These are phyloP conservation scores for Kluyveromyces marxianus DNA, from an alignment of 1,139 yeast genomes.

Conservation along the genomic window DNA sequence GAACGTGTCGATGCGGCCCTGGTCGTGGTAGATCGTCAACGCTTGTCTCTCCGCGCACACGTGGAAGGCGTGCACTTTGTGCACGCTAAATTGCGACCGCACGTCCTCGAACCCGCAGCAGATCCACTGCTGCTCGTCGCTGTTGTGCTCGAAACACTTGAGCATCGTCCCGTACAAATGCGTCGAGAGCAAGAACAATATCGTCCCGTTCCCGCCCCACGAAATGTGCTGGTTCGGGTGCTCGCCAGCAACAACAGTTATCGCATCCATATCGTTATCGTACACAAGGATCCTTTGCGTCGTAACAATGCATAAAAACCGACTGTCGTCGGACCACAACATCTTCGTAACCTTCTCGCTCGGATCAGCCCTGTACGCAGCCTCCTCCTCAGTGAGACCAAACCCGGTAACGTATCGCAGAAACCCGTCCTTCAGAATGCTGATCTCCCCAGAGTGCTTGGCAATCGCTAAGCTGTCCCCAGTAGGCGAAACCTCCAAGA, in stretches of 20 bases:
- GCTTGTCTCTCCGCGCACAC: background rate
- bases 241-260: slow-evolving; percentile 8
- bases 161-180: slow-evolving; percentile 22
- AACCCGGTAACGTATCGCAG: slow-evolving; percentile 1
- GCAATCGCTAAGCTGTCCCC: background rate
- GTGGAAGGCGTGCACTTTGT: slow-evolving; percentile 8
- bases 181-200: slow-evolving; percentile 15
- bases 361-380: background rate
- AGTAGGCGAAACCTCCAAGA: background rate
- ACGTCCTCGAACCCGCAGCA: slow-evolving; percentile 21
- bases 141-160: slow-evolving; percentile 14
- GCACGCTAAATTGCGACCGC: slow-evolving; percentile 18
- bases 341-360: background rate
- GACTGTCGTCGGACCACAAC: slow-evolving; percentile 2
- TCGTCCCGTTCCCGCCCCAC: slow-evolving; percentile 8
- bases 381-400: slow-evolving; percentile 4
- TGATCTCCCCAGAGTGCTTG: background rate
- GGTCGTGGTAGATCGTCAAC: slow-evolving; percentile 4
- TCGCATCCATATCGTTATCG: slow-evolving; percentile 7
- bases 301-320: slow-evolving; percentile 6
- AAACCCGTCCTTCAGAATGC: background rate
- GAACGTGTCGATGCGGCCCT: background rate
- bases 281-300: slow-evolving; percentile 8
- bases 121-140: slow-evolving; percentile 14
- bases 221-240: slow-evolving; percentile 3